Percentiles rank a stretch among this genome's conserved stretches.
phyloP scores from a whole-genome alignment of 2,329 filamentous ascomycete species.

The Mycocentrospora acerina region DNA sequence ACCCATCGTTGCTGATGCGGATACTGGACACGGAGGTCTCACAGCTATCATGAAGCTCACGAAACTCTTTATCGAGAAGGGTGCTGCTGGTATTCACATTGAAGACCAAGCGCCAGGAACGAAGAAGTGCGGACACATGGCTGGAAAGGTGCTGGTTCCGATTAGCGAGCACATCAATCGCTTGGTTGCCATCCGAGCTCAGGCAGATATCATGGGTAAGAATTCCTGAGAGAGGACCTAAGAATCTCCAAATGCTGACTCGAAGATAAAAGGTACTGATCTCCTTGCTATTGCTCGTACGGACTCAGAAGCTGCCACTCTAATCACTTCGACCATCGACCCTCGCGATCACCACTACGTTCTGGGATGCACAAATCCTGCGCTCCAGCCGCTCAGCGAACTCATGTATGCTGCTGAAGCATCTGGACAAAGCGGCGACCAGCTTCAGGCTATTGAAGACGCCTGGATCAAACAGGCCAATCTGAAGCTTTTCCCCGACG shows the following conservation, averaged over 20 bases:
- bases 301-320: slow-evolving; percentile 94
- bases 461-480: slow-evolving; percentile 76
- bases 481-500: slow-evolving; percentile 87
- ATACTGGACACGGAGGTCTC: slow-evolving; percentile 94
- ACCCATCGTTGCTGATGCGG: slow-evolving; percentile 93
- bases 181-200: slow-evolving; percentile 91
- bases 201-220: slow-evolving; percentile 96
- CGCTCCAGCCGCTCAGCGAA: slow-evolving; percentile 80
- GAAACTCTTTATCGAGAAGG: slow-evolving; percentile 95
- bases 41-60: slow-evolving; percentile 99
- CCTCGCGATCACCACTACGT: slow-evolving; percentile 94
- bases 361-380: slow-evolving; percentile 82
- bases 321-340: slow-evolving; percentile 96
- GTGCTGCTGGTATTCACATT: slow-evolving; percentile 96
- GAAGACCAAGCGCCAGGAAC: slow-evolving; percentile 98
- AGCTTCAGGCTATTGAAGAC: slow-evolving; percentile 91
- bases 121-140: slow-evolving; percentile 99
- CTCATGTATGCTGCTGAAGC: slow-evolving; percentile 86
- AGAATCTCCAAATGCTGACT: neutral
- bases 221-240: neutral
- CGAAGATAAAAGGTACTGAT: slow-evolving; percentile 62
- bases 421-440: slow-evolving; percentile 74
- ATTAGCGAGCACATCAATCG: slow-evolving; percentile 98
- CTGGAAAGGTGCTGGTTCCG: slow-evolving; percentile 94
- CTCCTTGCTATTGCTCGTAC: slow-evolving; percentile 90